phyloP scores from a whole-genome alignment of 371 early-diverging fungal species.

The Mucor circinelloides region DNA sequence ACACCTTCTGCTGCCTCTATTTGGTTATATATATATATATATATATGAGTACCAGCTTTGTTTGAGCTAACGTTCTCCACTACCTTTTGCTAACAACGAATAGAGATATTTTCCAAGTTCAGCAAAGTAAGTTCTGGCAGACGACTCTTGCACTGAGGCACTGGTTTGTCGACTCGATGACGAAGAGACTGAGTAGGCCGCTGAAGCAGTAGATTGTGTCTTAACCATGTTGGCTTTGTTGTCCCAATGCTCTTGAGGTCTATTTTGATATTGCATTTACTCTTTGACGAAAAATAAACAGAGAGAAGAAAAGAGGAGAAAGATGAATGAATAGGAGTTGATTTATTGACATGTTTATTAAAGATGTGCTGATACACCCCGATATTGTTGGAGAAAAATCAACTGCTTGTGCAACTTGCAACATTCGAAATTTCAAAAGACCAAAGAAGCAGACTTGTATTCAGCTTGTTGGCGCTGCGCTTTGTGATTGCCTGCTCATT shows the following conservation, averaged over 20 bases:
- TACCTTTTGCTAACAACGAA: slow-evolving; percentile 44
- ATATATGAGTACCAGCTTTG: too few relatives aligned
- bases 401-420: not conserved
- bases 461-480: not conserved
- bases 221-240: slow-evolving; percentile 25
- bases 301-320: not conserved
- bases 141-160: slow-evolving; percentile 33
- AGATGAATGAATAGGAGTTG: not conserved
- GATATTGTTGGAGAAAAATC: not conserved
- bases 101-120: slow-evolving; percentile 43
- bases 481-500: not conserved
- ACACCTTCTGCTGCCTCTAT: slow-evolving; percentile 54
- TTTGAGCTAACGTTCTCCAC: too few relatives aligned
- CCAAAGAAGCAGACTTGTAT: not conserved
- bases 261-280: slow-evolving; percentile 33
- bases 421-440: not conserved
- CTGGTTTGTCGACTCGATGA: slow-evolving; percentile 34
- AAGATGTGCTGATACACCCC: not conserved
- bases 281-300: not conserved
- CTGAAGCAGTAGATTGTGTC: slow-evolving; percentile 35
- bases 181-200: slow-evolving; percentile 39
- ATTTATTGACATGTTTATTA: slow-evolving; percentile 14
- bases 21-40: not conserved
- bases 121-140: slow-evolving; percentile 42
- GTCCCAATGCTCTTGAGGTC: slow-evolving; percentile 42